Base-by-base conservation (phyloP, 192 early-diverging fungal genomes). In the Haplosporangium gracile region DNA sequence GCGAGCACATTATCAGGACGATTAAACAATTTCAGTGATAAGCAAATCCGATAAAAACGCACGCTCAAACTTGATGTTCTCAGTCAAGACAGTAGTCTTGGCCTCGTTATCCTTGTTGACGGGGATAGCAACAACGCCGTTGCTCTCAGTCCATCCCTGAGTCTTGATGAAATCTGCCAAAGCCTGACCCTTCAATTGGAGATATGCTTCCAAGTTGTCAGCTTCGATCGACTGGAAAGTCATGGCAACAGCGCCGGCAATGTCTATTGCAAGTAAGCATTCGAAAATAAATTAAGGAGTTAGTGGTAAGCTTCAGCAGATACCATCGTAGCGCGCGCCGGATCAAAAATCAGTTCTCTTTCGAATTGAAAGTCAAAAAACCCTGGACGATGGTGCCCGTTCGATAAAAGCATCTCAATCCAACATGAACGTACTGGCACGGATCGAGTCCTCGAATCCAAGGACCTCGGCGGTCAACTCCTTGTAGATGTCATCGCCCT, bases 21-120 rank as follows among this genome's bases (percentile, higher is more conserved):
- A 70, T 22, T 20, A 70, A 42, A 6, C 45, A 55, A 57, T 53
- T 5, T 36, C 34, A 38, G 7, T 32, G 16, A 47, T 74, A 36
- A 68, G 29, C 18, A 70, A 47, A 22, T 20, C 22, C 13, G 22
- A 49, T 39, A 7, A 43, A 9, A 70, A 74, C 89, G n/a, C 85
- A 89, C 89, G 94, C 79, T 96, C 97, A 91, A 98, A 98, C 83
- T 94, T 95, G 87, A 99, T 94, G 83, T 91, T 95, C 84, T 99
- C 97, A 87, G 92, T 94, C 73, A 97, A 95, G 39, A 98, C 94
- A 8, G 93, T 93, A 15, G 95, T 93, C 92, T 96, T 96, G 73
- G 94, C 94, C 84, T 96, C 92, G 86, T 97, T 98, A 85, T 96
- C 95, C 81, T 92, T 92, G 87, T 95, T 95, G 38, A 94, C 86